These are phyloP conservation scores for Leptographium flavum DNA, from an alignment of 2,329 filamentous ascomycete genomes.

Conservation along the genomic window DNA sequence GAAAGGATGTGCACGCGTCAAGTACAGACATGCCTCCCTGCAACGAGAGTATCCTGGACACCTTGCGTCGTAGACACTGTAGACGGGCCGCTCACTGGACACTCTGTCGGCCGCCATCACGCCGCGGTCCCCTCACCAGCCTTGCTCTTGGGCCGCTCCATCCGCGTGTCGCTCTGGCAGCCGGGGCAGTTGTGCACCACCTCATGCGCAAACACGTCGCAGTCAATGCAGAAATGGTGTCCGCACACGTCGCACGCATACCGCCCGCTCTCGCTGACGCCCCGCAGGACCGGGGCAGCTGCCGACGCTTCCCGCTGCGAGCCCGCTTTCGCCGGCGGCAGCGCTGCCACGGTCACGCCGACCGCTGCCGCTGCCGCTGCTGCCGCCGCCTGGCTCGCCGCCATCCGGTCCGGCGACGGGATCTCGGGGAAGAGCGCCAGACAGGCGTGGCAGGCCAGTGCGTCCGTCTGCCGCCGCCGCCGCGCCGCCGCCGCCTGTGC, in stretches of 20 bases:
- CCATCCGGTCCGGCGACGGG: constrained; percentile 11
- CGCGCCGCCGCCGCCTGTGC: constrained; percentile 39
- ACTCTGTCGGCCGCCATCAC: no score
- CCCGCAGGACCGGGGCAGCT: not conserved
- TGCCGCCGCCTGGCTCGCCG: constrained; percentile 1
- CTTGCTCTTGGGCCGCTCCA: no score
- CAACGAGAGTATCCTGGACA: no score
- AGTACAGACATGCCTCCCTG: no score
- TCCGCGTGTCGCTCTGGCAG: constrained; percentile 46
- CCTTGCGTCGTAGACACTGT: no score
- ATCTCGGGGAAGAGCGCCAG: constrained; percentile 52
- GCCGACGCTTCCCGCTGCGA: no score
- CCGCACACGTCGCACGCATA: constrained; percentile 83
- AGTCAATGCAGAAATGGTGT: constrained; percentile 95
- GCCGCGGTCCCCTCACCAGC: no score
- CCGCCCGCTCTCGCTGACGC: constrained; percentile 66
- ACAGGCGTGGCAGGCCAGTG: constrained; percentile 62
- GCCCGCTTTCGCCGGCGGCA: constrained; percentile 13
- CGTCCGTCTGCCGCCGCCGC: constrained; percentile 14
- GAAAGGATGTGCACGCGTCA: no score
- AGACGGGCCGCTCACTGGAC: no score
- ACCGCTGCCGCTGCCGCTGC: constrained; percentile 1
- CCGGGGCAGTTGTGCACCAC: constrained; percentile 92
- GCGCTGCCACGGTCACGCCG: constrained; percentile 7
- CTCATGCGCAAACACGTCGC: constrained; percentile 90